These are phyloP conservation scores for Posidonia australis DNA, from an alignment of 106 monocot genomes.

Conservation along the genomic window DNA sequence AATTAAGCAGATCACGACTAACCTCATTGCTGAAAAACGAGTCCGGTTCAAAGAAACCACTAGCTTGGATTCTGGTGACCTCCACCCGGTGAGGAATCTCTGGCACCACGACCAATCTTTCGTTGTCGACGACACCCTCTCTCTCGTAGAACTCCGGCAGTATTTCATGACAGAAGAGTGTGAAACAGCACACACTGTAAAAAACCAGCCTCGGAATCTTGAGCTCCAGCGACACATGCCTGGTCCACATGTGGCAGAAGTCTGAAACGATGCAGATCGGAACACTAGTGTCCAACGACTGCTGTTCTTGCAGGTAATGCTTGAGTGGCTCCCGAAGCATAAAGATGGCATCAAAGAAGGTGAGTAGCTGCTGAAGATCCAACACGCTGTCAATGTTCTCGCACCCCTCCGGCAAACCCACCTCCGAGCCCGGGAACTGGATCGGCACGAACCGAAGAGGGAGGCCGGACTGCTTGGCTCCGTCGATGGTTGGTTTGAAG, in stretches of 20 bases:
- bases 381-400: conserved; percentile 42
- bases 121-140: conserved; percentile 8
- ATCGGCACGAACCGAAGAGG: conserved; percentile 22
- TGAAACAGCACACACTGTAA: conserved; percentile 31
- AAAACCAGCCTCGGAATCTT: conserved; percentile 36
- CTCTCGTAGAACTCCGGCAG: neutral
- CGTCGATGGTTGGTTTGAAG: conserved; percentile 16
- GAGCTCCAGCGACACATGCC: conserved; percentile 16
- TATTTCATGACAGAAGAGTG: conserved; percentile 10
- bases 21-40: no score
- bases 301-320: conserved; percentile 6
- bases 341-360: conserved; percentile 18
- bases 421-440: conserved; percentile 20
- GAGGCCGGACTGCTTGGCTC: conserved; percentile 5
- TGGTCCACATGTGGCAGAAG: conserved; percentile 22
- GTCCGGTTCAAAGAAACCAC: conserved; percentile 19
- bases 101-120: conserved; percentile 13
- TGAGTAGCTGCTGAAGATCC: neutral
- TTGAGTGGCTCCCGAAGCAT: conserved; percentile 12
- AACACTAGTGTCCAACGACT: no score
- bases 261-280: conserved; percentile 42
- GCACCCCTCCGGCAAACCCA: conserved; percentile 37
- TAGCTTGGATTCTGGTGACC: conserved; percentile 19
- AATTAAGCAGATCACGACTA: no score
- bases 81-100: conserved; percentile 25